Percentiles rank a stretch among this genome's conserved stretches.
phyloP scores from a whole-genome alignment of 1,284 basidiomycete species.

The Porodaedalea pini region DNA sequence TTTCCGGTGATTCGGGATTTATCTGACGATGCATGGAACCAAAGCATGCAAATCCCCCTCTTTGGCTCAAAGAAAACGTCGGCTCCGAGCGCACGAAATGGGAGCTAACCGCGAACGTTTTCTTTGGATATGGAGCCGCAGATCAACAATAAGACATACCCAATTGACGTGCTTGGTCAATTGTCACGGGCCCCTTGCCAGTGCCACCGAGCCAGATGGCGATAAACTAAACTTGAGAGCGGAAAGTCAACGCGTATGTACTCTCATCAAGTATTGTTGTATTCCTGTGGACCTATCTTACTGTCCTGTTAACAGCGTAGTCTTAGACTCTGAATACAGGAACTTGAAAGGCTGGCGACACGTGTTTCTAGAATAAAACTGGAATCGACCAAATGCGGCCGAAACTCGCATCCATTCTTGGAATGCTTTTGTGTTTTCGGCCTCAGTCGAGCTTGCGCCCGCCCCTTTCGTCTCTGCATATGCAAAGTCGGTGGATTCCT shows the following conservation, averaged over 20 bases:
- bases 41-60: background rate
- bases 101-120: slow-evolving; percentile 10
- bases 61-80: background rate
- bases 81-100: background rate
- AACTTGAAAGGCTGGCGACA: too few relatives aligned
- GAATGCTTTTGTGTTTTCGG: too few relatives aligned
- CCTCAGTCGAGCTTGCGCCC: too few relatives aligned
- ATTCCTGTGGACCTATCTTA: too few relatives aligned
- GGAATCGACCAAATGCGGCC: too few relatives aligned
- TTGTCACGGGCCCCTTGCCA: background rate
- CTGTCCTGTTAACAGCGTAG: too few relatives aligned
- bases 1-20: background rate
- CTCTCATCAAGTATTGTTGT: background rate
- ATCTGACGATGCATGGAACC: background rate
- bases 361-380: too few relatives aligned
- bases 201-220: background rate
- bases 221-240: background rate
- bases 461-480: too few relatives aligned
- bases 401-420: too few relatives aligned
- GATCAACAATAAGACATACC: background rate
- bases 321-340: too few relatives aligned
- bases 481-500: too few relatives aligned
- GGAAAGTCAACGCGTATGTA: background rate
- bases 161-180: background rate
- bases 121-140: too few relatives aligned